A percentile compares a stretch with the other conserved stretches of the same genome.
Evolutionary conservation across 331 rosid species (phyloP).

Genomic region (Spiraea crenata): DNA sequence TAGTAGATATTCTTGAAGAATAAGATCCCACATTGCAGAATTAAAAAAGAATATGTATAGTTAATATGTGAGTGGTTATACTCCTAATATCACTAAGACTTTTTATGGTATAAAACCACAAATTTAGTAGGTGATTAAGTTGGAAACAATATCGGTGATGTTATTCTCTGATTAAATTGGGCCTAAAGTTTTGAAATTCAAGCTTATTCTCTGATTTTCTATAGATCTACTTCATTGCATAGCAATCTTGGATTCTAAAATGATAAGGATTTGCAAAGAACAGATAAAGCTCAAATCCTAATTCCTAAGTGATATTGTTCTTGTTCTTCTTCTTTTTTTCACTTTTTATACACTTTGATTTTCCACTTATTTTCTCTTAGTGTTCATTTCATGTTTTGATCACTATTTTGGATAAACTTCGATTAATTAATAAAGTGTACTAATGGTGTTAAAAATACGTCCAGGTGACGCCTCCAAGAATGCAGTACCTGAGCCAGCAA

Average conservation of each 20-base stretch:
- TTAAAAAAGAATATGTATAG: no score
- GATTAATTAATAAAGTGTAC: neutral
- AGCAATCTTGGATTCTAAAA: neutral
- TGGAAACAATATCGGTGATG: no score
- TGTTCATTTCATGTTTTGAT: neutral
- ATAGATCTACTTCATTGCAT: neutral
- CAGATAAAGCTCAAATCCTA: neutral
- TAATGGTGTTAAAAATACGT: slow-evolving; percentile 11
- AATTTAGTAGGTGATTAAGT: no score
- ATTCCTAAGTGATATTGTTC: slow-evolving; percentile 15
- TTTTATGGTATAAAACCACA: no score
- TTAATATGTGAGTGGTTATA: no score
- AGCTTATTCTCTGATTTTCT: slow-evolving; percentile 1
- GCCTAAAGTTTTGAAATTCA: no score
- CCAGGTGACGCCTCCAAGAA: neutral
- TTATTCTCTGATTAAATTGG: no score
- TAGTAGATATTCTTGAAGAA: no score
- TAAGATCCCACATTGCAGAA: no score
- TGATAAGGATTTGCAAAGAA: slow-evolving; percentile 11
- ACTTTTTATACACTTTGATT: neutral
- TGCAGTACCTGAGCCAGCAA: neutral
- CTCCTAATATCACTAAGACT: no score
- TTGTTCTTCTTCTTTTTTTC: neutral
- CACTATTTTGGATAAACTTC: neutral
- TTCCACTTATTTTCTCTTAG: neutral